These are phyloP conservation scores for Cutaneotrichosporon dermatis DNA, from an alignment of 1,284 basidiomycete genomes.

Conservation along the genomic window DNA sequence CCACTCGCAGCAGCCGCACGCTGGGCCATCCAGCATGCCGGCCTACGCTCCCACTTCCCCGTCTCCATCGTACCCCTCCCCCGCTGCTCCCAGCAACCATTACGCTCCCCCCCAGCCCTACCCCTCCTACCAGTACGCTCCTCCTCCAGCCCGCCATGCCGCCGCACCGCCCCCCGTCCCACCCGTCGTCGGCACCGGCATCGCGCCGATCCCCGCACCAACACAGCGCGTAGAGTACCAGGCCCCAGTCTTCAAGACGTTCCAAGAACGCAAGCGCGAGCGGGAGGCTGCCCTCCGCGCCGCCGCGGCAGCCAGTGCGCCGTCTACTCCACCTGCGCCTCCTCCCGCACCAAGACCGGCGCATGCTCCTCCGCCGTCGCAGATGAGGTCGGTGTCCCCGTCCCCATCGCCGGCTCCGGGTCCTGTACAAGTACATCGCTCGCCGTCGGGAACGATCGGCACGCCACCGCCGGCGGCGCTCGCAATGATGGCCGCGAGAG, in stretches of 20 bases:
- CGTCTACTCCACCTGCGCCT: neutral
- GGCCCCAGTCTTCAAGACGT: constrained; percentile 44
- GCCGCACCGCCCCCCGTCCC: too few relatives aligned
- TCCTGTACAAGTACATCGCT: too few relatives aligned
- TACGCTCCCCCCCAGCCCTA: too few relatives aligned
- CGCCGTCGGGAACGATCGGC: neutral
- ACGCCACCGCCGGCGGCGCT: constrained; percentile 2
- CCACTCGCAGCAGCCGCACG: too few relatives aligned
- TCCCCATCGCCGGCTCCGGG: too few relatives aligned
- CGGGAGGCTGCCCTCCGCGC: constrained; percentile 32
- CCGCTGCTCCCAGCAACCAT: too few relatives aligned
- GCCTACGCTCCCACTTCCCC: too few relatives aligned
- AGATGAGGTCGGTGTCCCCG: neutral
- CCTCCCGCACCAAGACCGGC: neutral
- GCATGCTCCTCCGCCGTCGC: neutral
- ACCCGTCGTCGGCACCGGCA: too few relatives aligned
- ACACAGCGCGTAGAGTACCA: constrained; percentile 34
- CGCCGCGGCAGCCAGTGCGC: constrained; percentile 1
- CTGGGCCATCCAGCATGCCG: too few relatives aligned
- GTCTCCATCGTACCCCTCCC: too few relatives aligned
- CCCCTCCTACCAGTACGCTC: too few relatives aligned
- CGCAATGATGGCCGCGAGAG: constrained; percentile 4
- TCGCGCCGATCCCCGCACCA: constrained; percentile 25
- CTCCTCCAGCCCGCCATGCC: too few relatives aligned
- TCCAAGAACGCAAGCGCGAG: constrained; percentile 42